Base-by-base conservation (phyloP, 345 rosid species). In the Acer campestre region DNA sequence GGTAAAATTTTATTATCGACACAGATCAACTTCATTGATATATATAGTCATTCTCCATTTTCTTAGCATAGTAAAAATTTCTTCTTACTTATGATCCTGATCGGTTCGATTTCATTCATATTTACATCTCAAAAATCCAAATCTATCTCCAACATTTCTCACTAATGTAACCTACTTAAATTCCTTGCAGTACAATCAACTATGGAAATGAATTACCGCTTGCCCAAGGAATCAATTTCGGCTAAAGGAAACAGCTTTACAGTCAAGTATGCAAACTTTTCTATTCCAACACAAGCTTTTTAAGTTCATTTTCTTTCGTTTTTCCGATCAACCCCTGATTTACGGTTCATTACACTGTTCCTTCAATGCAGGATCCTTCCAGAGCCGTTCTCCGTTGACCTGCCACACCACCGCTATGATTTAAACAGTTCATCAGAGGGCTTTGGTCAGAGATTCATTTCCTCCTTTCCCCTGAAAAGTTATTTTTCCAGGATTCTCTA, bases 191-290 rank as follows among this genome's bases (percentile, higher is more conserved):
- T 68, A 95, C 99, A 18, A 85, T 95, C 89, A 95, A 95, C 81
- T 93, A 95, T 27, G 97, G 99, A 73, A 92, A 69, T 67, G 98
- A 95, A 82, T 89, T 95, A 78, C 99, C 99, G 4, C 85, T 95
- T 73, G 99, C 99, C 20, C 99, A 95, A 86, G 99, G 99, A 82
- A 91, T 95, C 77, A 95, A 95, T 84, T 95, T 95, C 71, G 93
- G 99, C 79, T 95, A 89, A 75, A 40, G 9, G 40, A 75, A 46
- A 18, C 46, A 2, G 22, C 46, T 3, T 25, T 10, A 65, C 63
- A 56, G 40, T 78, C 13, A 68, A 71, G 76, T 64, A 71, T 22
- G 55, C 51, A n/a, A n/a, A 74, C 40, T 20, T 55, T 10, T 62
- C 10, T 16, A 6, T 48, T 14, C 42, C 40, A 3, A 29, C 51